Evolutionary conservation across 106 monocot genomes (phyloP).

Genomic region (Alisma plantagoaquatica): DNA sequence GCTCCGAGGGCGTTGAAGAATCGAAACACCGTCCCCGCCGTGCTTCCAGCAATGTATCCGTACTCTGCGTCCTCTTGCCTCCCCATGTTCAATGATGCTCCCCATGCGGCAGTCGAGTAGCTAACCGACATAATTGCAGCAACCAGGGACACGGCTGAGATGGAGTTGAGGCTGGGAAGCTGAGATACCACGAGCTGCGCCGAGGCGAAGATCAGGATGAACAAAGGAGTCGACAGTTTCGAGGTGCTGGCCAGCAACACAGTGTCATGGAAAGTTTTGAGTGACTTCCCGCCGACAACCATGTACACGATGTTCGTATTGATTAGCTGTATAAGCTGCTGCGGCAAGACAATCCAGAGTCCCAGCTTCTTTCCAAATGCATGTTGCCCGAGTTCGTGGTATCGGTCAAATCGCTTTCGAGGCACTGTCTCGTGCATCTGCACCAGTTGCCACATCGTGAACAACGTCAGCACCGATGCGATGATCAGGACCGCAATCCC

Average conservation of each 20-base stretch:
- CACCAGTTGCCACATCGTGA: constrained; percentile 70
- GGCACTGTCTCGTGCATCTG: constrained; percentile 74
- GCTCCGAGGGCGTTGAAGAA: constrained; percentile 9
- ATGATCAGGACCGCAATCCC: constrained; percentile 38
- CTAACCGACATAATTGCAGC: constrained; percentile 12
- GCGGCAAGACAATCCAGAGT: constrained; percentile 45
- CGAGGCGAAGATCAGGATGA: too few species aligned
- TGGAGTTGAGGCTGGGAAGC: constrained; percentile 20
- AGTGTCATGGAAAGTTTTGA: constrained; percentile 46
- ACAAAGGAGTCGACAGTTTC: too few species aligned
- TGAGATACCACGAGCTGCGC: too few species aligned
- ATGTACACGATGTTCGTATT: neutral
- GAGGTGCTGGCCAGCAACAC: too few species aligned
- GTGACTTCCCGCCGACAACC: constrained; percentile 38
- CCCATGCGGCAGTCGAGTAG: constrained; percentile 18
- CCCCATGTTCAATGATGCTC: constrained; percentile 6
- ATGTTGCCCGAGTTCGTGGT: constrained; percentile 80
- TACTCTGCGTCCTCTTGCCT: neutral
- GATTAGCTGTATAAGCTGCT: neutral
- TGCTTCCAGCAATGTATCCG: neutral
- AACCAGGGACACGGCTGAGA: constrained; percentile 46
- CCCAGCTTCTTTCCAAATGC: constrained; percentile 55
- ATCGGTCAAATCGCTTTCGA: constrained; percentile 37
- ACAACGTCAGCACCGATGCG: constrained; percentile 55
- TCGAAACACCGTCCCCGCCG: constrained; percentile 6